Evolutionary conservation across 148 eudicot genomes (phyloP).

Genomic region (Silene conica): DNA sequence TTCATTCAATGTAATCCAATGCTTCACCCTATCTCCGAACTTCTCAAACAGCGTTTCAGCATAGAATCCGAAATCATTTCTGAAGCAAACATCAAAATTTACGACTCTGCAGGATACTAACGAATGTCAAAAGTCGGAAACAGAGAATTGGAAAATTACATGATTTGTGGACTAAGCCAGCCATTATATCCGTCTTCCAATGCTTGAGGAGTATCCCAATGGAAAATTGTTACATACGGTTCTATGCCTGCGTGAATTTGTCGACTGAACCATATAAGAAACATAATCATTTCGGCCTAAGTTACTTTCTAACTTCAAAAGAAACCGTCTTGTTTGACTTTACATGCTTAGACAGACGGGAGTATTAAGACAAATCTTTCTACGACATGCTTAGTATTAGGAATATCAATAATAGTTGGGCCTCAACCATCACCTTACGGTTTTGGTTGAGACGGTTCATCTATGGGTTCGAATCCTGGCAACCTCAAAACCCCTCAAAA

Average conservation of each 20-base stretch:
- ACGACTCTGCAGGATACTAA: too few relatives aligned
- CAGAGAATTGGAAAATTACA: constrained; percentile 32
- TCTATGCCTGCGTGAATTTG: constrained; percentile 48
- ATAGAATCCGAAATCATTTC: constrained; percentile 63
- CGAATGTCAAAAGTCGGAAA: too few relatives aligned
- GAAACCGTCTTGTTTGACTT: not conserved
- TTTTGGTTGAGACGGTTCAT: too few relatives aligned
- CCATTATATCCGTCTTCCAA: constrained; percentile 65
- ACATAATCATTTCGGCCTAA: too few relatives aligned
- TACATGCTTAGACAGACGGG: too few relatives aligned
- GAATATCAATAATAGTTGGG: too few relatives aligned
- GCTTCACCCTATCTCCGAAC: constrained; percentile 85
- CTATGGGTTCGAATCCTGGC: too few relatives aligned
- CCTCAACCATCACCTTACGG: too few relatives aligned
- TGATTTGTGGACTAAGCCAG: constrained; percentile 73
- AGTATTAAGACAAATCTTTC: too few relatives aligned
- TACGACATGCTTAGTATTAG: too few relatives aligned
- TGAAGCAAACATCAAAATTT: constrained; percentile 13
- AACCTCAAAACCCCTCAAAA: too few relatives aligned
- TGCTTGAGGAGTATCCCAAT: constrained; percentile 90
- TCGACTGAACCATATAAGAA: too few relatives aligned
- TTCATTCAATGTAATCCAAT: constrained; percentile 89
- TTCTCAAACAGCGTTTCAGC: constrained; percentile 74
- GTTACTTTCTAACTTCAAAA: not conserved
- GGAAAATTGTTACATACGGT: constrained; percentile 82